Base-by-base conservation (phyloP, 768 basidiomycete species). In the Amanita inopinata region DNA sequence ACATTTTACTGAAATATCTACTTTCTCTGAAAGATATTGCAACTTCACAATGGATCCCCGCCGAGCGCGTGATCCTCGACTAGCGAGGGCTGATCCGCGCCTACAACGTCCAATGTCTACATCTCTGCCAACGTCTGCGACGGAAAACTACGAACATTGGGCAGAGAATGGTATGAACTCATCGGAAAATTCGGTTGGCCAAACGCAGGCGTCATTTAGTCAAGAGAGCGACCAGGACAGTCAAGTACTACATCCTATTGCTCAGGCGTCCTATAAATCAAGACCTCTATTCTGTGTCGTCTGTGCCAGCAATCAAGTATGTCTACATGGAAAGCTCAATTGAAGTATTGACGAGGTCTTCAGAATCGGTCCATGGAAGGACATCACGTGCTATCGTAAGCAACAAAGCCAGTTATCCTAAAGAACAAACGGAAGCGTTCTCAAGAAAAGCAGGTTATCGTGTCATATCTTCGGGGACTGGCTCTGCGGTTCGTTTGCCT, bases 321-420 rank as follows among this genome's bases (percentile, higher is more conserved):
- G 76, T 64, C 19, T 30, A 33, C 44, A 25, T 27, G 3, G n/a
- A n/a, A n/a, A n/a, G n/a, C n/a, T n/a, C n/a, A n/a, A n/a, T n/a
- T n/a, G n/a, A n/a, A n/a, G n/a, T n/a, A n/a, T n/a, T n/a, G n/a
- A n/a, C n/a, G n/a, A n/a, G n/a, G n/a, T n/a, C n/a, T n/a, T n/a
- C n/a, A 96, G 92, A 96, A 96, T 58, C 82, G 93, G 36, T 94
- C 92, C 1, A 99, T 99, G 96, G 96, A 98, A 64, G 96, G 90
- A 0, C 96, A 99, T 56, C 74, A 78, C 55, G 89, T 93, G 10
- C 62, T 98, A 40, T 65, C 82, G 91, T 96, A 51, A 66, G 90
- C 74, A 6, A 45, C 33, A 35, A 37, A 27, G 8, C 28, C 23
- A 39, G 11, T 6, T 33, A 28, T 18, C 5, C 38, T 31, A 18